phyloP scores from a whole-genome alignment of 2,329 filamentous ascomycete genomes.

The Beauveria pseudobassiana region DNA sequence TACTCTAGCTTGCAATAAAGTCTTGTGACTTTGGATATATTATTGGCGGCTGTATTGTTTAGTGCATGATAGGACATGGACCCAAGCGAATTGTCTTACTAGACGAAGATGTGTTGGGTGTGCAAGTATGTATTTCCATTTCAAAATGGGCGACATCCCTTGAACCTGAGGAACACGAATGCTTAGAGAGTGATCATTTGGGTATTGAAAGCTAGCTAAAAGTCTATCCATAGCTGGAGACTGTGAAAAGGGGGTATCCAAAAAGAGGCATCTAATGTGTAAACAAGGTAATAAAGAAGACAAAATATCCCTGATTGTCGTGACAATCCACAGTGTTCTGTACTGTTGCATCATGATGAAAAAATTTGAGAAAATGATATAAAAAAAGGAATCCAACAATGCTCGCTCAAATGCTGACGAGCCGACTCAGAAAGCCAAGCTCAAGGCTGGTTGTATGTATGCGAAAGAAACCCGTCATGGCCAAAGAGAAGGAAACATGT shows the following conservation, averaged over 20 bases:
- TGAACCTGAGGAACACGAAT: neutral
- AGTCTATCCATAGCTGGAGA: conserved; percentile 8
- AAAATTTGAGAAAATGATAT: neutral
- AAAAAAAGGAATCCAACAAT: neutral
- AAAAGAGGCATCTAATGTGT: conserved; percentile 1
- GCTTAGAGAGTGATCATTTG: neutral
- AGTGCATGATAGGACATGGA: no score
- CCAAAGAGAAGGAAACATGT: neutral
- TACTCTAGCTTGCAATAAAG: no score
- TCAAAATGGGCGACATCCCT: neutral
- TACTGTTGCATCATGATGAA: neutral
- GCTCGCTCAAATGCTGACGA: conserved; percentile 6
- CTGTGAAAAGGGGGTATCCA: conserved; percentile 8
- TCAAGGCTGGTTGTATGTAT: neutral
- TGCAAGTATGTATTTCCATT: no score
- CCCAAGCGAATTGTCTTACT: no score
- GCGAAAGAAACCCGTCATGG: no score
- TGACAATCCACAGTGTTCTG: conserved; percentile 6
- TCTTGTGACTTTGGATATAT: no score
- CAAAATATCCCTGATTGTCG: neutral
- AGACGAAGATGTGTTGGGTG: no score
- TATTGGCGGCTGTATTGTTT: no score
- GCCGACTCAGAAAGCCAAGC: neutral
- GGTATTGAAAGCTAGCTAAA: conserved; percentile 7
- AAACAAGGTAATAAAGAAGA: neutral